Conservation (phyloP, 2,329 filamentous ascomycete species). For the Amphichorda felina region DNA sequence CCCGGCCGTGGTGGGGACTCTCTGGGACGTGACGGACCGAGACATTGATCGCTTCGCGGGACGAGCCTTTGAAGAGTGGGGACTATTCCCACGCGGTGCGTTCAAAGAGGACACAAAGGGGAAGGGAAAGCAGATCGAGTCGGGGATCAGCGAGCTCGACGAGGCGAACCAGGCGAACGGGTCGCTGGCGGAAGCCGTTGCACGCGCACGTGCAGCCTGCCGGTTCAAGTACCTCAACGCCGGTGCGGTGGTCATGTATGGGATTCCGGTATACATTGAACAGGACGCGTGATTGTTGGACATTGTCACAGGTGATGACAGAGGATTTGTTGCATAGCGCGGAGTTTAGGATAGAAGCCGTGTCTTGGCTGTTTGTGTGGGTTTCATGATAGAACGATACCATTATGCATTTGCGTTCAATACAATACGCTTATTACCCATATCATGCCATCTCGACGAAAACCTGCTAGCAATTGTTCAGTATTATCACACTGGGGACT, state of each 20-base stretch:
- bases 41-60: constrained; percentile 92
- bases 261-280: constrained; percentile 74
- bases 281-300: background rate
- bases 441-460: too few relatives aligned
- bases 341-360: too few relatives aligned
- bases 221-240: constrained; percentile 86
- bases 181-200: constrained; percentile 67
- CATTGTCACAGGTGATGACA: too few relatives aligned
- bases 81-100: constrained; percentile 45
- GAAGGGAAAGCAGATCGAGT: constrained; percentile 12
- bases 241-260: constrained; percentile 87
- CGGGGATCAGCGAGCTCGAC: constrained; percentile 13
- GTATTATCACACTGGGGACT: too few relatives aligned
- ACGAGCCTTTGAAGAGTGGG: constrained; percentile 75
- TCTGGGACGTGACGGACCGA: constrained; percentile 97
- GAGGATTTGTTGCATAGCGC: too few relatives aligned
- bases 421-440: too few relatives aligned
- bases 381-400: too few relatives aligned
- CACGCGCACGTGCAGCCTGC: constrained; percentile 64
- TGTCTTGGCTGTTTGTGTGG: too few relatives aligned
- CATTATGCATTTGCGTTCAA: too few relatives aligned
- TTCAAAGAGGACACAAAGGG: constrained; percentile 21
- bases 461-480: too few relatives aligned
- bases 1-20: constrained; percentile 78
- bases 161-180: constrained; percentile 12